Evolutionary conservation across 1,139 yeast genomes (phyloP).

Genomic region (Debaryomycetaceae sp.): DNA sequence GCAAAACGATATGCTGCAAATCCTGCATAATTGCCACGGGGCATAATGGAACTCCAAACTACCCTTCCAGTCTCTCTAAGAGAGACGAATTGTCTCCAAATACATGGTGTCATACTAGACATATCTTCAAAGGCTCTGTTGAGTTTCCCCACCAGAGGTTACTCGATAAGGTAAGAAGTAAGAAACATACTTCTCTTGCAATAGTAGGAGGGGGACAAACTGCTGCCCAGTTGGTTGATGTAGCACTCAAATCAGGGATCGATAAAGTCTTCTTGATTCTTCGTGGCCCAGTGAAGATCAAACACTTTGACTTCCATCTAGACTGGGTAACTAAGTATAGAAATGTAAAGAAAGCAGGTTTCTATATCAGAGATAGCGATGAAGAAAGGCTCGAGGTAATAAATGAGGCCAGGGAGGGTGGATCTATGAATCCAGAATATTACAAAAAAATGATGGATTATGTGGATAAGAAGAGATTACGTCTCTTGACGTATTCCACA

Average conservation of each 20-base stretch:
- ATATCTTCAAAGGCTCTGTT: conserved; percentile 29
- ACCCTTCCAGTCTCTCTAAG: conserved; percentile 17
- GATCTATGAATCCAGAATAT: conserved; percentile 48
- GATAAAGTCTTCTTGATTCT: conserved; percentile 30
- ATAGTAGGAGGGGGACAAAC: conserved; percentile 51
- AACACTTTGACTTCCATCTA: conserved; percentile 49
- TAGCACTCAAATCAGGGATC: conserved; percentile 29
- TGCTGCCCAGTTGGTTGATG: conserved; percentile 47
- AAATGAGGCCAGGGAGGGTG: conserved; percentile 44
- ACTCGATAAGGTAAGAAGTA: conserved; percentile 12
- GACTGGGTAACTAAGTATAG: conserved; percentile 54
- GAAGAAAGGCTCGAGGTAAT: conserved; percentile 41
- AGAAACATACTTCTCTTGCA: conserved; percentile 21
- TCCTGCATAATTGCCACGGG: conserved; percentile 41
- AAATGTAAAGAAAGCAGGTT: conserved; percentile 40
- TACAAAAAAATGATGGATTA: conserved; percentile 29
- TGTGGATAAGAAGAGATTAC: conserved; percentile 25
- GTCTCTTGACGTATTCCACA: conserved; percentile 20
- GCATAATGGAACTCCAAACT: conserved; percentile 37
- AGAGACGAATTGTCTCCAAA: conserved; percentile 18
- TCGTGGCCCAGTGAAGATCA: conserved; percentile 31
- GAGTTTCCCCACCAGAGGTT: conserved; percentile 19
- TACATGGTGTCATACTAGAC: conserved; percentile 44
- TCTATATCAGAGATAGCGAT: conserved; percentile 42
- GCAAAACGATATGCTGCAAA: conserved; percentile 29